phyloP scores from a whole-genome alignment of 495 filamentous ascomycete genomes.

The Thermochaetoides thermophila region DNA sequence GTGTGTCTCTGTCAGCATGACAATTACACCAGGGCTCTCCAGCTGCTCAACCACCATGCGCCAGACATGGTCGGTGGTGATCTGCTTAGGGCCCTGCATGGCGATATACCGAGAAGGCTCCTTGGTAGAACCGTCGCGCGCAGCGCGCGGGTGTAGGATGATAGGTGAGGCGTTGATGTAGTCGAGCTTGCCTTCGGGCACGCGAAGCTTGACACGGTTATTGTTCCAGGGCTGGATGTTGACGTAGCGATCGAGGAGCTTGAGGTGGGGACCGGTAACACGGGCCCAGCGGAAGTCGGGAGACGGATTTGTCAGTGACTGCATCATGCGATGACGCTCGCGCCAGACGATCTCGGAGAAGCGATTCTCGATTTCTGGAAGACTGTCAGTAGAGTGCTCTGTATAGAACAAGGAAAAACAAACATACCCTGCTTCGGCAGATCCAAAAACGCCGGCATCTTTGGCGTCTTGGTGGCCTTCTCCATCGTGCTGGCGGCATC shows the following conservation, averaged over 20 bases:
- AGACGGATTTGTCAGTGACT: conserved; percentile 27
- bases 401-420: neutral
- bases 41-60: conserved; percentile 90
- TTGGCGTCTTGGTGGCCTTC: conserved; percentile 7
- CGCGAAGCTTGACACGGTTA: conserved; percentile 70
- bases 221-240: conserved; percentile 80
- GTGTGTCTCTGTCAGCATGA: conserved; percentile 89
- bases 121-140: conserved; percentile 10
- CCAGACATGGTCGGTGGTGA: conserved; percentile 67
- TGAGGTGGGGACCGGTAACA: conserved; percentile 31
- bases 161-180: conserved; percentile 98
- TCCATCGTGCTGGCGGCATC: conserved; percentile 4
- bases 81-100: conserved; percentile 67
- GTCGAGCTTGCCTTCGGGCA: conserved; percentile 64
- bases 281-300: conserved; percentile 42
- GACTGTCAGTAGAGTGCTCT: neutral
- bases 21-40: conserved; percentile 62
- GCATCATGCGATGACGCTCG: conserved; percentile 39
- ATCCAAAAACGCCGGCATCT: conserved; percentile 32
- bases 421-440: conserved; percentile 16
- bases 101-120: conserved; percentile 37
- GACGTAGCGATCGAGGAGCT: conserved; percentile 56
- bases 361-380: conserved; percentile 36
- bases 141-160: conserved; percentile 38
- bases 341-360: conserved; percentile 49